These are phyloP conservation scores for Warburgia ugandensis DNA, from an alignment of 164 flowering plant species.

Conservation along the genomic window DNA sequence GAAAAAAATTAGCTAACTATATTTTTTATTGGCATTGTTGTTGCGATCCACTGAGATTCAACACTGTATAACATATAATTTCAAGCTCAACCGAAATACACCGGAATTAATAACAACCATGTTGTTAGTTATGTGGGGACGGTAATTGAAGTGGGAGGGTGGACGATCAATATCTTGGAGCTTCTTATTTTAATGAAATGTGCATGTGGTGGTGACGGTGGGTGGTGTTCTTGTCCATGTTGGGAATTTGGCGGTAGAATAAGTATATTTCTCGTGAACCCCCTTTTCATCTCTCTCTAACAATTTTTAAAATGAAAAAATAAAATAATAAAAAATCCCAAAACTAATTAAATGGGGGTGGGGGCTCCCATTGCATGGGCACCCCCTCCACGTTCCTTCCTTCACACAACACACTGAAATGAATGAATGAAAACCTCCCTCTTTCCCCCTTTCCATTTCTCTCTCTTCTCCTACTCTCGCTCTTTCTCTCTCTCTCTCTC, in stretches of 20 bases:
- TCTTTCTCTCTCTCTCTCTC: too few relatives aligned
- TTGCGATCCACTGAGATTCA: too few relatives aligned
- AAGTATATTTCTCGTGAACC: slow-evolving; percentile 16
- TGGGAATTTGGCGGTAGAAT: slow-evolving; percentile 6
- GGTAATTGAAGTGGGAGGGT: too few relatives aligned
- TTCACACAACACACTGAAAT: background rate
- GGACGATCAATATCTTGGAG: too few relatives aligned
- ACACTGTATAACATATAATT: too few relatives aligned
- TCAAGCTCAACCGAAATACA: too few relatives aligned
- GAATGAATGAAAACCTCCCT: slow-evolving; percentile 7
- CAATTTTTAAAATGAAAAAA: too few relatives aligned
- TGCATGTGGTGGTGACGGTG: slow-evolving; percentile 2
- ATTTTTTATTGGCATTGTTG: too few relatives aligned
- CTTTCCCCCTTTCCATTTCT: slow-evolving; percentile 2
- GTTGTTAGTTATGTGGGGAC: too few relatives aligned
- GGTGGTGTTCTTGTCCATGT: background rate
- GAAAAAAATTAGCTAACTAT: too few relatives aligned
- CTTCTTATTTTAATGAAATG: too few relatives aligned
- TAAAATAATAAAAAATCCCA: background rate
- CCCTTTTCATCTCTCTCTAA: background rate
- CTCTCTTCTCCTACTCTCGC: background rate
- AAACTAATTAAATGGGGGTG: slow-evolving; percentile 2
- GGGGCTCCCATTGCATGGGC: slow-evolving; percentile 30
- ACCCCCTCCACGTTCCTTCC: slow-evolving; percentile 23
- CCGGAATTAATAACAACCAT: too few relatives aligned